A percentile compares a stretch with the other conserved stretches of the same genome.
Conservation (phyloP, 371 early-diverging fungal genomes). For the Haplosporangium sp. region DNA sequence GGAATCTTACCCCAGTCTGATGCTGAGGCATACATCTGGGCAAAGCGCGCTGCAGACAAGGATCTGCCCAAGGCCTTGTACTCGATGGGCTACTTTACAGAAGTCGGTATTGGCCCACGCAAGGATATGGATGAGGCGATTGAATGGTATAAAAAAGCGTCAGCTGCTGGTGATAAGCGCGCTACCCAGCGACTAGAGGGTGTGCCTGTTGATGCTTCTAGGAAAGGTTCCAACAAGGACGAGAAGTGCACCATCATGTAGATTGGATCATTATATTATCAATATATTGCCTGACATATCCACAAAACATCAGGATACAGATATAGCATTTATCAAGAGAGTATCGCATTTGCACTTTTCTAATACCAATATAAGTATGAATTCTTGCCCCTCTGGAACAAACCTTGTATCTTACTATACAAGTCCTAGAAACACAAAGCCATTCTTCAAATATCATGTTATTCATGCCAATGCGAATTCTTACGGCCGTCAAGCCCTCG, state of each 20-base stretch:
- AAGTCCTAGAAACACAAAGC: too few relatives aligned
- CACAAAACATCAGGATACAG: too few relatives aligned
- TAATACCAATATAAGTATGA: too few relatives aligned
- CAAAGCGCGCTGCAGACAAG: constrained; percentile 86
- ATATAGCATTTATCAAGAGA: neutral
- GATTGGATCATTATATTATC: neutral
- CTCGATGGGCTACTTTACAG: constrained; percentile 88
- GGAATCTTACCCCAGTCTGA: constrained; percentile 86
- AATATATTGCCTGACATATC: too few relatives aligned
- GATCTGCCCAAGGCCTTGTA: constrained; percentile 89
- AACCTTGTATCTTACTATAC: too few relatives aligned
- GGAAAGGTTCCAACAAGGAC: constrained; percentile 43
- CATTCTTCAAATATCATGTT: too few relatives aligned
- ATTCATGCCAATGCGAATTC: too few relatives aligned
- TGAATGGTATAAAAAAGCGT: constrained; percentile 86
- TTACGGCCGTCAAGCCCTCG: too few relatives aligned
- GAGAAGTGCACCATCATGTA: constrained; percentile 56
- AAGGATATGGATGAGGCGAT: constrained; percentile 77
- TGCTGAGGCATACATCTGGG: constrained; percentile 90
- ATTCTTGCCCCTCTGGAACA: too few relatives aligned
- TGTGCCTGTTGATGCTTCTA: constrained; percentile 36
- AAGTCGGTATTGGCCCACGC: constrained; percentile 81
- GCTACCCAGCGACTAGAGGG: constrained; percentile 70
- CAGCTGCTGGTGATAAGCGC: constrained; percentile 84
- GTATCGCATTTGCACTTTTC: too few relatives aligned